These are phyloP conservation scores for Magnolia changhungtana DNA, from an alignment of 164 flowering plant species.

Conservation along the genomic window DNA sequence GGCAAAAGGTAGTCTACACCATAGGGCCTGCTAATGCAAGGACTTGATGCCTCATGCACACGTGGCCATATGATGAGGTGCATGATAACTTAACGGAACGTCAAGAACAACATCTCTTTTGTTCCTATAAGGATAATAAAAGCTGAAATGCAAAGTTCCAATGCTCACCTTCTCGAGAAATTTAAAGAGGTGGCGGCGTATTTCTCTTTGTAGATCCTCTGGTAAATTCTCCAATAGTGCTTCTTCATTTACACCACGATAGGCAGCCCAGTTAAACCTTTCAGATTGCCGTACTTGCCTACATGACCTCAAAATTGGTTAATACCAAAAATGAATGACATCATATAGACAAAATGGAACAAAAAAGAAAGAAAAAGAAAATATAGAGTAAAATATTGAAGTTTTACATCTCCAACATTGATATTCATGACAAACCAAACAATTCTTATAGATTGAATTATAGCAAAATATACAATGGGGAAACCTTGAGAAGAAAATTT, in stretches of 20 bases:
- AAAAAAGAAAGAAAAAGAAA: too few relatives aligned
- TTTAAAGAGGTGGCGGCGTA: slow-evolving; percentile 72
- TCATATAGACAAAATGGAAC: neutral
- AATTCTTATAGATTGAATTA: neutral
- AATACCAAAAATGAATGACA: neutral
- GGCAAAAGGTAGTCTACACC: too few relatives aligned
- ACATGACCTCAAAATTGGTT: neutral
- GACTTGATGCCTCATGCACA: too few relatives aligned
- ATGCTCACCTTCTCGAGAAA: slow-evolving; percentile 62
- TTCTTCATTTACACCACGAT: slow-evolving; percentile 79
- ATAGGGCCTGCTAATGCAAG: too few relatives aligned
- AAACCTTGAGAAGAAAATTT: too few relatives aligned
- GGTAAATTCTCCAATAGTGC: slow-evolving; percentile 59
- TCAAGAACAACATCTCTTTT: neutral
- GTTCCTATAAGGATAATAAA: neutral
- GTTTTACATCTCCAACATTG: neutral
- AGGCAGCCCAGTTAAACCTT: slow-evolving; percentile 74
- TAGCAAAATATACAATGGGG: neutral
- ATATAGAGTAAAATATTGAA: too few relatives aligned
- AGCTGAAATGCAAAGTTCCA: neutral
- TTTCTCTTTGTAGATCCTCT: slow-evolving; percentile 86
- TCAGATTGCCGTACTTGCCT: slow-evolving; percentile 75
- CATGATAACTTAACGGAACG: neutral
- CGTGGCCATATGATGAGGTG: too few relatives aligned
- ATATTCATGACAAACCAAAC: neutral